A percentile compares a stretch with the other conserved stretches of the same genome.
Conservation (phyloP, 1,284 basidiomycete species). For the Ceratobasidium sp. region DNA sequence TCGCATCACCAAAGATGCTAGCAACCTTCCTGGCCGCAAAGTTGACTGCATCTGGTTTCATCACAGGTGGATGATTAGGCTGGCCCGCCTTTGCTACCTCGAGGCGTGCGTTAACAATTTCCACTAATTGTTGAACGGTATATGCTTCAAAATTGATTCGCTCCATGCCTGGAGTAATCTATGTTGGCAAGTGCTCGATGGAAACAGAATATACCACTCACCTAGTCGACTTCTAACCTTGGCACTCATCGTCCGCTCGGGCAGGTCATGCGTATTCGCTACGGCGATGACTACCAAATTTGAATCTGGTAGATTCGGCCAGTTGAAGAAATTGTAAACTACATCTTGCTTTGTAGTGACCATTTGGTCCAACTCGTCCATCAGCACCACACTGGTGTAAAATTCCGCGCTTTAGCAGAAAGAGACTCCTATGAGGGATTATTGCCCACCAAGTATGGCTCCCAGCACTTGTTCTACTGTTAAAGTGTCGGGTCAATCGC, state of each 20-base stretch:
- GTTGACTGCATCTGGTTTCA: constrained; percentile 75
- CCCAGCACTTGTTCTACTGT: constrained; percentile 50
- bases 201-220: constrained; percentile 50
- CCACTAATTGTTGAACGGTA: constrained; percentile 75
- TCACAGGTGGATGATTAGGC: constrained; percentile 63
- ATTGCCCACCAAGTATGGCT: constrained; percentile 44
- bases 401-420: background rate
- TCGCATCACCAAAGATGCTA: constrained; percentile 91
- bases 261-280: constrained; percentile 98
- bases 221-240: constrained; percentile 92
- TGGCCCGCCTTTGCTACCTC: constrained; percentile 62
- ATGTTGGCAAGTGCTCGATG: background rate
- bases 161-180: constrained; percentile 72
- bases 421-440: background rate
- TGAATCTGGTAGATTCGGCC: constrained; percentile 87
- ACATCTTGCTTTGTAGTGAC: constrained; percentile 96
- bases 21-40: constrained; percentile 91
- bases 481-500: constrained; percentile 67
- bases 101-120: constrained; percentile 85
- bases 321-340: constrained; percentile 99
- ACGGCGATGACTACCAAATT: constrained; percentile 95
- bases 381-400: constrained; percentile 79
- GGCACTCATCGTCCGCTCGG: constrained; percentile 89
- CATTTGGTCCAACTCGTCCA: constrained; percentile 98
- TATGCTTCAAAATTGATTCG: constrained; percentile 96